Percentiles rank a stretch among this genome's conserved stretches.
Conservation (phyloP, 306 rosid genomes). For the Arachis hypogaea region DNA sequence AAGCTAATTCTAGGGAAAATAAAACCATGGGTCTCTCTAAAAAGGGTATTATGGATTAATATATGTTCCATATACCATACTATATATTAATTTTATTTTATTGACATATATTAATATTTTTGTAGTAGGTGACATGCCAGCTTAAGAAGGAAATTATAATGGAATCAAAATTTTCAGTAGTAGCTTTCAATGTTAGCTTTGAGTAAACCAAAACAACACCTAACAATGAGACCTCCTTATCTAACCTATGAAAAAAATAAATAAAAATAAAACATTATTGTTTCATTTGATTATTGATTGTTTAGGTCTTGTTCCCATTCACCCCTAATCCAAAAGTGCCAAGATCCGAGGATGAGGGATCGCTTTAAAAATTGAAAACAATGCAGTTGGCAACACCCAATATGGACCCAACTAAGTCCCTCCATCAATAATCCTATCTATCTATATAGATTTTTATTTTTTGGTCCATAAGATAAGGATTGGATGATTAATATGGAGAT, state of each 20-base stretch:
- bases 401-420: slow-evolving; percentile 34
- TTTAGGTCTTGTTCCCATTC: slow-evolving; percentile 28
- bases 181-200: slow-evolving; percentile 40
- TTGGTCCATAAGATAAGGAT: slow-evolving; percentile 19
- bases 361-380: slow-evolving; percentile 24
- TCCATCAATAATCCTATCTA: neutral
- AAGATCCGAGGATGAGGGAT: slow-evolving; percentile 20
- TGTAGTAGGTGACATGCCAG: slow-evolving; percentile 40
- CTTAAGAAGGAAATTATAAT: neutral
- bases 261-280: neutral
- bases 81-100: neutral
- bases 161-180: neutral
- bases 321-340: slow-evolving; percentile 36
- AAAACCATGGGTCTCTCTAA: slow-evolving; percentile 21
- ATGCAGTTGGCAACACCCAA: slow-evolving; percentile 14
- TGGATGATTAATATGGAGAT: neutral
- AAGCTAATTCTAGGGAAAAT: slow-evolving; percentile 14
- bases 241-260: slow-evolving; percentile 35
- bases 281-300: slow-evolving; percentile 26
- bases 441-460: neutral
- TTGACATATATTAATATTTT: neutral
- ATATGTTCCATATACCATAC: slow-evolving; percentile 24
- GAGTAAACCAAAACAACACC: slow-evolving; percentile 43
- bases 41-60: neutral
- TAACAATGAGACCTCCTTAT: slow-evolving; percentile 33